Conservation (phyloP, 352 stramenopile genomes). For the Pythium brassicae region DNA sequence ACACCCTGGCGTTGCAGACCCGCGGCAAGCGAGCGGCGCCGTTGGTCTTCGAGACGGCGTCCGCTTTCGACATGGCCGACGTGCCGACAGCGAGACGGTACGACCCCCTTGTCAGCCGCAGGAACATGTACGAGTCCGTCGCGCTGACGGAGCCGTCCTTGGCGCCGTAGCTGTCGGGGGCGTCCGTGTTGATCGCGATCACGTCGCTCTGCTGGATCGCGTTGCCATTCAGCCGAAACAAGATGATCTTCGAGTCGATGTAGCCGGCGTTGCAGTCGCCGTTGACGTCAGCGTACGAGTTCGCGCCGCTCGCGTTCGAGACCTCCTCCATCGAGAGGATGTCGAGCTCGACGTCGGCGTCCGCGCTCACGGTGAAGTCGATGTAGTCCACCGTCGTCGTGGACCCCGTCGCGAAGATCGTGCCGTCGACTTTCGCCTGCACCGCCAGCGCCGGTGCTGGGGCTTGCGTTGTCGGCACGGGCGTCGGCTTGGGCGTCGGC, state of each 20-base stretch:
- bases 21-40: slow-evolving; percentile 27
- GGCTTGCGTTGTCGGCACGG: slow-evolving; percentile 4
- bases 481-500: slow-evolving; percentile 6
- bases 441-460: slow-evolving; percentile 9
- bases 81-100: slow-evolving; percentile 63
- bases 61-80: slow-evolving; percentile 35
- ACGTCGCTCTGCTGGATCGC: slow-evolving; percentile 15
- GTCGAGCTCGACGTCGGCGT: slow-evolving; percentile 47
- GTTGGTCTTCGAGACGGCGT: slow-evolving; percentile 41
- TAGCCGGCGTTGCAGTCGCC: slow-evolving; percentile 64
- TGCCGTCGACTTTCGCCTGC: slow-evolving; percentile 44
- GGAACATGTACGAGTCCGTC: slow-evolving; percentile 49
- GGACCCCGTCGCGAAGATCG: slow-evolving; percentile 50
- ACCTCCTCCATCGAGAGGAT: slow-evolving; percentile 61
- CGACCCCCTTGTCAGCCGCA: slow-evolving; percentile 27
- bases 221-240: slow-evolving; percentile 35
- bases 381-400: slow-evolving; percentile 65
- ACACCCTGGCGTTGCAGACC: slow-evolving; percentile 40
- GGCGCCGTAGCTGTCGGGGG: slow-evolving; percentile 32
- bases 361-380: slow-evolving; percentile 38
- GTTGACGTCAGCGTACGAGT: slow-evolving; percentile 54
- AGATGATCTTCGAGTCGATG: slow-evolving; percentile 55
- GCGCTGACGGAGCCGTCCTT: slow-evolving; percentile 50
- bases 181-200: slow-evolving; percentile 43
- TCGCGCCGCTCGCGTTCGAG: slow-evolving; percentile 2